A percentile compares a stretch with the other conserved stretches of the same genome.
Conservation (phyloP, 306 rosid genomes). For the Lathyrus oleraceus region DNA sequence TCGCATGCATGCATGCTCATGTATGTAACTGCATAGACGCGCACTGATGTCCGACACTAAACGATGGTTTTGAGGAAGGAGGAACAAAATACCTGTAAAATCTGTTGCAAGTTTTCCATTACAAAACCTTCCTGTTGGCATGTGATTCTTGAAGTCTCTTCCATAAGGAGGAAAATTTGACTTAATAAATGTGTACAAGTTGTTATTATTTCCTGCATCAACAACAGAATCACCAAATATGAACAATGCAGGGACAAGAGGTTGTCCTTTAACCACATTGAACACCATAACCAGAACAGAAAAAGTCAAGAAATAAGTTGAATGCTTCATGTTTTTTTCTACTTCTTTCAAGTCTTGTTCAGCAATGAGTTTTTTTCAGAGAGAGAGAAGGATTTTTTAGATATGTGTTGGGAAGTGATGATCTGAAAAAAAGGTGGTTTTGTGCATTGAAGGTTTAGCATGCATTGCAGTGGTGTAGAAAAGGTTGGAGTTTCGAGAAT, state of each 20-base stretch:
- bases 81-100: constrained; percentile 50
- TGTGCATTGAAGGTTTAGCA: constrained; percentile 25
- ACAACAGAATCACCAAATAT: constrained; percentile 80
- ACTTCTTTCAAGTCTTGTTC: constrained; percentile 15
- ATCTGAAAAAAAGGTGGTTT: constrained; percentile 1
- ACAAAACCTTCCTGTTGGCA: constrained; percentile 74
- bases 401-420: constrained; percentile 39
- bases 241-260: constrained; percentile 76
- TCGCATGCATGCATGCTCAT: too few relatives aligned
- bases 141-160: constrained; percentile 61
- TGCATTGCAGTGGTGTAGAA: constrained; percentile 30
- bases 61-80: neutral
- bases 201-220: constrained; percentile 76
- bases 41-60: neutral
- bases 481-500: constrained; percentile 35
- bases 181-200: constrained; percentile 53
- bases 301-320: constrained; percentile 37
- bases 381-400: neutral
- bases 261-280: constrained; percentile 50
- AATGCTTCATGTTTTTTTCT: constrained; percentile 34
- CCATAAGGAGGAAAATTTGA: constrained; percentile 83
- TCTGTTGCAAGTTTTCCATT: constrained; percentile 83
- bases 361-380: constrained; percentile 28
- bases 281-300: constrained; percentile 39
- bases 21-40: neutral